Base-by-base conservation (phyloP, 108 stramenopile genomes). In the Cyclotella distinguenda region DNA sequence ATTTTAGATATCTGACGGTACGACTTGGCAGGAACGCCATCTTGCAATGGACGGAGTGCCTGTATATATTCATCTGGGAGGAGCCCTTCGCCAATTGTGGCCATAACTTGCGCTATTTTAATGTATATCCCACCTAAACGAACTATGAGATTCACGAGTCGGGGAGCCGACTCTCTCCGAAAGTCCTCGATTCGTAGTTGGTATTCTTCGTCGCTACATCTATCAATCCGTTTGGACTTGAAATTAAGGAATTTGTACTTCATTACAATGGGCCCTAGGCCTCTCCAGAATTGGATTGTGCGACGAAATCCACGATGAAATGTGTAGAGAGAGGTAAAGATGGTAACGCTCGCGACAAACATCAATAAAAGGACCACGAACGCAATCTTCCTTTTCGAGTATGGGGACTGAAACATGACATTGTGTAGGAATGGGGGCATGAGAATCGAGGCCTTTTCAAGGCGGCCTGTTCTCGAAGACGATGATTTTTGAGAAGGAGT, bases 81-180 rank as follows among this genome's bases (percentile, higher is more conserved):
- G 56, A 76, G 36, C 0, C 74, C 74, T 44, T 60, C 62, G 15
- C 74, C 74, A 21, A 74, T 68, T 21, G 73, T 74, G 31, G 46
- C 30, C 70, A 72, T 63, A 6, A 72, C 70, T 74, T 92, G 87
- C 6, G 78, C 84, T 13, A 84, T 80, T 54, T 92, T 92, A 40
- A 86, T 80, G 58, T 87, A 92, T 44, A 90, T 86, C 16, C 89
- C 87, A 25, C 82, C 86, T 43, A 92, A 52, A 3, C 56, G 45
- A 0, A 82, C 31, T 47, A 90, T 88, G 30, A 76, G 51, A 43
- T 76, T 69, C 33, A 76, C 74, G 32, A 76, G 38, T 42, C 49
- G 61, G 11, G 74, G 74, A 8, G 74, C 74, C 0, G 49, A 55
- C 7, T 19, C 38, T 49, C 58, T 44, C 21, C 69, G 61, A 38